Percentiles rank a stretch among this genome's conserved stretches.
These are phyloP conservation scores for Phytopythium helicoides DNA, from an alignment of 352 stramenopile species.

Conservation along the genomic window DNA sequence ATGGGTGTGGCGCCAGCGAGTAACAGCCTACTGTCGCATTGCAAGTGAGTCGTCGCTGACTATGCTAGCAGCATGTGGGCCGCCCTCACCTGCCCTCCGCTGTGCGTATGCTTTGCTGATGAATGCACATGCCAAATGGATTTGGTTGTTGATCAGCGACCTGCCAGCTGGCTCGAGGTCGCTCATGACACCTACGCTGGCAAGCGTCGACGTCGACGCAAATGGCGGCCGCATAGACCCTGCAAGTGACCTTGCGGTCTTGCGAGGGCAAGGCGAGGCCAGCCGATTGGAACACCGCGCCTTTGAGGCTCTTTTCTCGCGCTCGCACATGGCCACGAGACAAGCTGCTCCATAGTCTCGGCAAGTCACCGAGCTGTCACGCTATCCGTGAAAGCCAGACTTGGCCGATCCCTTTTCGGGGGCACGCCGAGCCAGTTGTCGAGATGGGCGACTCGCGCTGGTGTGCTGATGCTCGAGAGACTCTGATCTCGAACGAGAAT, in stretches of 20 bases:
- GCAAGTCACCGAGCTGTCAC: background rate
- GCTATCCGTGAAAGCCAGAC: background rate
- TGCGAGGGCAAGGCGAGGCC: background rate
- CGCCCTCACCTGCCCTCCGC: background rate
- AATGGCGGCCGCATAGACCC: conserved; percentile 4
- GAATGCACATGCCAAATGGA: background rate
- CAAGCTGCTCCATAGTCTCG: background rate
- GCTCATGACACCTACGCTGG: background rate
- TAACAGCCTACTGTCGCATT: conserved; percentile 5
- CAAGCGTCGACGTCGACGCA: background rate
- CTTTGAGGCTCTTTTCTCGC: conserved; percentile 4
- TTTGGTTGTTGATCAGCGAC: too few species aligned
- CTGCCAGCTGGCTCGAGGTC: background rate
- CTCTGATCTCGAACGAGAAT: background rate
- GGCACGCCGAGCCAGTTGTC: too few species aligned
- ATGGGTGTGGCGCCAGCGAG: conserved; percentile 6
- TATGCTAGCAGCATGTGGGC: too few species aligned
- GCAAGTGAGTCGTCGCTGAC: background rate
- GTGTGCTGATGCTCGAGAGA: background rate
- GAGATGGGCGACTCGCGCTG: background rate
- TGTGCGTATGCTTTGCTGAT: background rate
- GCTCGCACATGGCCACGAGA: too few species aligned
- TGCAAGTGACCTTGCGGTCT: background rate
- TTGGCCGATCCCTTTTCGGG: background rate
- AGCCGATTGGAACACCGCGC: background rate